These are phyloP conservation scores for Saitoella complicata DNA, from an alignment of 805 yeast species.

Conservation along the genomic window DNA sequence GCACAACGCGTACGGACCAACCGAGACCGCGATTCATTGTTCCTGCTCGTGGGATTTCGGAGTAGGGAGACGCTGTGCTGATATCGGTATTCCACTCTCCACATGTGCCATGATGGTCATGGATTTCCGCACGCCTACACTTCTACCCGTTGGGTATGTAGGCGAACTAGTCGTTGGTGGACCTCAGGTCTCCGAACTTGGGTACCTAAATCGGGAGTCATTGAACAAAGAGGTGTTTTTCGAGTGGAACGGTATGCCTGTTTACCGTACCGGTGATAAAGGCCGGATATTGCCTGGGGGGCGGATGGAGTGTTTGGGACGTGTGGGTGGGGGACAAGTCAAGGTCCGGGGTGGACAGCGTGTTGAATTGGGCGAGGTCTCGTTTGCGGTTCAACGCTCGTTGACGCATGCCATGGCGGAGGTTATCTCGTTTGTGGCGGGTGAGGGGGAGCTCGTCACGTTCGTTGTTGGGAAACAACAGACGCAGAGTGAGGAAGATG, in stretches of 20 bases:
- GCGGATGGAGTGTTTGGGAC: conserved; percentile 13
- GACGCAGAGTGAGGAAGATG: too few relatives aligned
- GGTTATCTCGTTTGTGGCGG: too few relatives aligned
- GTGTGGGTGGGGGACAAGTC: conserved; percentile 18
- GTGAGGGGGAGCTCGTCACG: too few relatives aligned
- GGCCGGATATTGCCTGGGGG: conserved; percentile 14
- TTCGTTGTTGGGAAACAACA: too few relatives aligned
- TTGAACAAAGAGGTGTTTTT: conserved; percentile 14
- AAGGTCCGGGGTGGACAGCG: conserved; percentile 19
- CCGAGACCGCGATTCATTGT: conserved; percentile 17
- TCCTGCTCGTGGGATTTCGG: neutral
- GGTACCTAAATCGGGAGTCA: conserved; percentile 15
- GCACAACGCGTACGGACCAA: conserved; percentile 16
- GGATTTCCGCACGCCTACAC: neutral
- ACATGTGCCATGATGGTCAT: conserved; percentile 8
- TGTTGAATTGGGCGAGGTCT: conserved; percentile 18
- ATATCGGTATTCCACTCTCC: conserved; percentile 12
- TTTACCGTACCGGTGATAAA: conserved; percentile 18
- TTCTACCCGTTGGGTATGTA: conserved; percentile 15
- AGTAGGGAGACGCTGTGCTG: neutral
- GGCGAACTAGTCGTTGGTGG: conserved; percentile 19
- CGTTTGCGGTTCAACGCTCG: too few relatives aligned
- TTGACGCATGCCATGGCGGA: too few relatives aligned
- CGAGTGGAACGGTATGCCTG: neutral
- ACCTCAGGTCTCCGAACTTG: conserved; percentile 16